These are phyloP conservation scores for Colletotrichum kahawae DNA, from an alignment of 2,329 filamentous ascomycete genomes.

Conservation along the genomic window DNA sequence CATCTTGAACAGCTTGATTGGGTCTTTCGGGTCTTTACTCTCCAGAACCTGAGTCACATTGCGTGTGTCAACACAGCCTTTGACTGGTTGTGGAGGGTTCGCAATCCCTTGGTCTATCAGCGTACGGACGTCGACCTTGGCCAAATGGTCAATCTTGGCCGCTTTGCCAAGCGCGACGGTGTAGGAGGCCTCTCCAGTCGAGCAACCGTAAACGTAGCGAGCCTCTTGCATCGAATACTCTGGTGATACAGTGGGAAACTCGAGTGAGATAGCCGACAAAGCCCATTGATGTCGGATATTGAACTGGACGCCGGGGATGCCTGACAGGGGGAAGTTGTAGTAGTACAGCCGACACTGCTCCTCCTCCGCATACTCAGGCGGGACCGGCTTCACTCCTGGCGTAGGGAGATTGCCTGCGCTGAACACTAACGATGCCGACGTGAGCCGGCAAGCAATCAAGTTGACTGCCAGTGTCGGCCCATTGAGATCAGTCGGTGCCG, in stretches of 20 bases:
- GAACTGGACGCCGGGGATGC: constrained; percentile 20
- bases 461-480: constrained; percentile 51
- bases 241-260: constrained; percentile 67
- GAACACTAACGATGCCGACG: constrained; percentile 68
- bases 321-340: constrained; percentile 61
- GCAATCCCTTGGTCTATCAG: constrained; percentile 59
- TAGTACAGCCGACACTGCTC: constrained; percentile 75
- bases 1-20: constrained; percentile 66
- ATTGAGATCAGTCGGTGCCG: not conserved
- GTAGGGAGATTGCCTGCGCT: constrained; percentile 66
- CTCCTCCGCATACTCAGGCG: constrained; percentile 52
- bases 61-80: constrained; percentile 66
- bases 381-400: constrained; percentile 42
- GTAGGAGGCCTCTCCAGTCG: constrained; percentile 61
- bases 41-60: constrained; percentile 56
- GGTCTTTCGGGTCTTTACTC: constrained; percentile 50
- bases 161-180: constrained; percentile 66
- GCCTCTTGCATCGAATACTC: constrained; percentile 60
- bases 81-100: constrained; percentile 51
- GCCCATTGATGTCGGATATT: constrained; percentile 67
- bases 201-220: constrained; percentile 72
- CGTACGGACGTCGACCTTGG: constrained; percentile 61
- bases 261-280: constrained; percentile 68
- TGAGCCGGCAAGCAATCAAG: constrained; percentile 70
- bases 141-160: constrained; percentile 69